Conservation (phyloP, 2,329 filamentous ascomycete species). For the Penicillium aurantiogriseum region DNA sequence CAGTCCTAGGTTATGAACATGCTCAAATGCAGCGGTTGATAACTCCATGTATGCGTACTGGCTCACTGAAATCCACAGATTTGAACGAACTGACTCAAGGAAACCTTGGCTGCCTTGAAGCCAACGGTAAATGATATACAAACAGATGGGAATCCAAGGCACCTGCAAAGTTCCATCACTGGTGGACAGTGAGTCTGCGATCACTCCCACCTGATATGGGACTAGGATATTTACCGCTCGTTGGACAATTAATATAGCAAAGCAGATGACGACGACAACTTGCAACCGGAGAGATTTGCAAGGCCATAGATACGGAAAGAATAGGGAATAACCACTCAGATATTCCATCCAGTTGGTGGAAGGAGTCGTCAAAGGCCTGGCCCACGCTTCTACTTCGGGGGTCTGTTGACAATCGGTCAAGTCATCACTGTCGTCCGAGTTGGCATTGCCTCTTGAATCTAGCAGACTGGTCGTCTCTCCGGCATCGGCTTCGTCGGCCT, state of each 20-base stretch:
- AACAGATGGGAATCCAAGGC: slow-evolving; percentile 68
- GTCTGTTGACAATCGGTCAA: background rate
- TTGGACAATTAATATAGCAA: slow-evolving; percentile 72
- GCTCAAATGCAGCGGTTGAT: slow-evolving; percentile 91
- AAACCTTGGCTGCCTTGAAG: slow-evolving; percentile 66
- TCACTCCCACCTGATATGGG: slow-evolving; percentile 71
- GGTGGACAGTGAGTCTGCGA: slow-evolving; percentile 61
- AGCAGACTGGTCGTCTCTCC: background rate
- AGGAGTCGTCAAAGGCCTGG: slow-evolving; percentile 79
- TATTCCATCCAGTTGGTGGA: slow-evolving; percentile 93
- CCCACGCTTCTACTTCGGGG: slow-evolving; percentile 60
- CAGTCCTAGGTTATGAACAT: slow-evolving; percentile 80
- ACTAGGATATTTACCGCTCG: slow-evolving; percentile 79
- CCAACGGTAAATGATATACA: slow-evolving; percentile 72
- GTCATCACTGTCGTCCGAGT: background rate
- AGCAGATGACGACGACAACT: slow-evolving; percentile 75
- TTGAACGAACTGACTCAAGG: slow-evolving; percentile 73
- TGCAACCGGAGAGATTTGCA: slow-evolving; percentile 70
- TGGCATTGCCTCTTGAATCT: background rate
- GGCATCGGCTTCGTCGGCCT: background rate
- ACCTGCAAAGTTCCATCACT: background rate
- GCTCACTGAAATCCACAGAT: slow-evolving; percentile 88
- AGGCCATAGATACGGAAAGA: slow-evolving; percentile 68
- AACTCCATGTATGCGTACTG: slow-evolving; percentile 90
- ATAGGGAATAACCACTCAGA: slow-evolving; percentile 78